Base-by-base conservation (phyloP, 805 yeast genomes). In the Suhomyces faveliae region DNA sequence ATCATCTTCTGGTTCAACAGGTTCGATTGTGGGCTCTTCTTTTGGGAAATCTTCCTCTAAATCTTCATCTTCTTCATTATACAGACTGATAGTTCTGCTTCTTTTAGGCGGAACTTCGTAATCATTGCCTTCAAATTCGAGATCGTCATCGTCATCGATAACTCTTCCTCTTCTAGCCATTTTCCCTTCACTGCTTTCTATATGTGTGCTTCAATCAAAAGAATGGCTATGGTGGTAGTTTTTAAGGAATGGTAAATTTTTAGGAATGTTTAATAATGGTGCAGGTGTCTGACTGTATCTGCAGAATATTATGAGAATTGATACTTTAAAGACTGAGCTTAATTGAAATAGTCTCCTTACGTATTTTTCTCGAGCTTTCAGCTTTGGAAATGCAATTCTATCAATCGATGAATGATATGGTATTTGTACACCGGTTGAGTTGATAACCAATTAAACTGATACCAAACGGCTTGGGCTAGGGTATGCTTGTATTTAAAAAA, bases 31-130 rank as follows among this genome's bases (percentile, higher is more conserved):
- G n/a, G 52, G 39, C n/a, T 30, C 44, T 11, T 46, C 48, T 13
- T 45, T 42, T 8, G 22, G 12, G 3, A 22, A 24, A 15, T 23
- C 35, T 15, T 35, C 42, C 4, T 42, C 47, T 4, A 22, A 30
- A 27, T 43, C 55, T 10, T 53, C 51, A 27, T 62, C 69, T 4
- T 62, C 62, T 11, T 66, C 66, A 27, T 45, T 53, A 38, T 53
- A 53, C 8, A 53, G 45, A 25, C 45, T 44, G 17, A 45, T 47
- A 12, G 41, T 35, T 22, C 52, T 39, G 41, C 52, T 48, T 41
- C 61, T 50, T 47, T 62, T 51, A 9, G 53, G 51, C 13, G 51
- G 53, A 29, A 48, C 44, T 7, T n/a, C 40, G 12, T 5, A 7
- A 3, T 47, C 51, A 4, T 46, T 57, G 2, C 48, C 53, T 24